Evolutionary conservation across 139 green algal genomes (phyloP).

Genomic region (Tetratostichococcus sp.): DNA sequence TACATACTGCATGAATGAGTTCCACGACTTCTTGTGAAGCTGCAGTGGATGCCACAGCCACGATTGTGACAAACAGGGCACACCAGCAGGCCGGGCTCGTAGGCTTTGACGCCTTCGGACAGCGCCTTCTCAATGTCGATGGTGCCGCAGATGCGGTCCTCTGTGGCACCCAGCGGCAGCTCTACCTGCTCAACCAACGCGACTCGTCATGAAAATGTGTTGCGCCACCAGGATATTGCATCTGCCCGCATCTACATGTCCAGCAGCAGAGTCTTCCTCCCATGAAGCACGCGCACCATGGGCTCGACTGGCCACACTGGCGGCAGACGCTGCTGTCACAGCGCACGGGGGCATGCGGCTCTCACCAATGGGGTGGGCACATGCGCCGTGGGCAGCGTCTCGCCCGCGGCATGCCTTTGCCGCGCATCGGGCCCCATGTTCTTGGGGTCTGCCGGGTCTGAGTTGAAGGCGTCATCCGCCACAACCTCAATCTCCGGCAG

Average conservation of each 20-base stretch:
- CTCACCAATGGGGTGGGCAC: slow-evolving; percentile 73
- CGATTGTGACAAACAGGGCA: slow-evolving; percentile 5
- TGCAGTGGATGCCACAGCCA: too few species aligned
- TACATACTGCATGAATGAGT: too few species aligned
- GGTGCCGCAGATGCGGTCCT: slow-evolving; percentile 91
- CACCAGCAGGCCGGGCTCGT: slow-evolving; percentile 51
- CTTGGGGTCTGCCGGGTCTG: slow-evolving; percentile 71
- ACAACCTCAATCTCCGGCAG: slow-evolving; percentile 88
- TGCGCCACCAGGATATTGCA: too few species aligned
- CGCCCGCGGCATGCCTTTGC: slow-evolving; percentile 38
- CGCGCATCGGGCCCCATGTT: slow-evolving; percentile 70
- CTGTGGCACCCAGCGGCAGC: slow-evolving; percentile 81
- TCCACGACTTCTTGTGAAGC: too few species aligned
- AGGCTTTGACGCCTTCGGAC: slow-evolving; percentile 71
- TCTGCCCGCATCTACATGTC: too few species aligned
- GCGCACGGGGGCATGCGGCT: not conserved
- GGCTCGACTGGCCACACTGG: too few species aligned
- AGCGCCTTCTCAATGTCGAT: slow-evolving; percentile 95
- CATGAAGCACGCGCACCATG: too few species aligned
- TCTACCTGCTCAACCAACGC: slow-evolving; percentile 49
- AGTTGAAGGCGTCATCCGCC: slow-evolving; percentile 86
- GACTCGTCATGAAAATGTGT: too few species aligned
- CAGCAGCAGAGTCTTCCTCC: too few species aligned
- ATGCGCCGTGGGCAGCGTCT: slow-evolving; percentile 43
- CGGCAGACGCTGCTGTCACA: not conserved